A percentile compares a stretch with the other conserved stretches of the same genome.
Evolutionary conservation across 257 asterid genomes (phyloP).

Genomic region (Primulina tabacum): DNA sequence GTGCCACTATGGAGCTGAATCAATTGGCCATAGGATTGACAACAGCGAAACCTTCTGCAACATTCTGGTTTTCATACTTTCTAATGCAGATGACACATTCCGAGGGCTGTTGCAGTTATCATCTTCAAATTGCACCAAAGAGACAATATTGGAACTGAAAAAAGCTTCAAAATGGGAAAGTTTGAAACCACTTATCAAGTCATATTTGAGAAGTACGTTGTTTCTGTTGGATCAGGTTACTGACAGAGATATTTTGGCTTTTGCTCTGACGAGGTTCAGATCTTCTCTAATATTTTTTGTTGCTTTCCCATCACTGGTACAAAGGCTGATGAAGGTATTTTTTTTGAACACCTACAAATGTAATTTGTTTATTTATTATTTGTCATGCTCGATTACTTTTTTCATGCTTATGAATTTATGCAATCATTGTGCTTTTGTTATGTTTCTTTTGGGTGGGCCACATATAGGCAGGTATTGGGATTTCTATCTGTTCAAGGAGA

Average conservation of each 20-base stretch:
- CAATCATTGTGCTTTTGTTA: neutral
- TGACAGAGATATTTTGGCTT: slow-evolving; percentile 66
- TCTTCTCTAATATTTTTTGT: slow-evolving; percentile 64
- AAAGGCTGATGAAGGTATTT: slow-evolving; percentile 70
- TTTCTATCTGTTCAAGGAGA: slow-evolving; percentile 7
- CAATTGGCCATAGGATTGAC: slow-evolving; percentile 51
- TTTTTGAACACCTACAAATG: neutral
- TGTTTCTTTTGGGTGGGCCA: neutral
- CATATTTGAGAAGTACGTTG: slow-evolving; percentile 76
- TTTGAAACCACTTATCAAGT: slow-evolving; percentile 63
- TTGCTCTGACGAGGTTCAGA: slow-evolving; percentile 59
- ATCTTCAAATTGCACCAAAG: slow-evolving; percentile 52
- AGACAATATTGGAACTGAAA: slow-evolving; percentile 46
- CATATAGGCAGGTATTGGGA: neutral
- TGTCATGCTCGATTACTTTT: neutral
- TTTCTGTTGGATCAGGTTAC: slow-evolving; percentile 78
- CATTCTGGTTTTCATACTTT: slow-evolving; percentile 54
- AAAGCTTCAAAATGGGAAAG: slow-evolving; percentile 60
- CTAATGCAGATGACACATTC: slow-evolving; percentile 65
- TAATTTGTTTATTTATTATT: slow-evolving; percentile 1
- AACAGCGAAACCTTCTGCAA: slow-evolving; percentile 66
- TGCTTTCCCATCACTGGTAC: slow-evolving; percentile 67
- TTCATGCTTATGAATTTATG: neutral
- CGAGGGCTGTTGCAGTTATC: slow-evolving; percentile 57
- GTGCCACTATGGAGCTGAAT: slow-evolving; percentile 79